These are phyloP conservation scores for Lentithecium fluviatile DNA, from an alignment of 495 filamentous ascomycete genomes.

Conservation along the genomic window DNA sequence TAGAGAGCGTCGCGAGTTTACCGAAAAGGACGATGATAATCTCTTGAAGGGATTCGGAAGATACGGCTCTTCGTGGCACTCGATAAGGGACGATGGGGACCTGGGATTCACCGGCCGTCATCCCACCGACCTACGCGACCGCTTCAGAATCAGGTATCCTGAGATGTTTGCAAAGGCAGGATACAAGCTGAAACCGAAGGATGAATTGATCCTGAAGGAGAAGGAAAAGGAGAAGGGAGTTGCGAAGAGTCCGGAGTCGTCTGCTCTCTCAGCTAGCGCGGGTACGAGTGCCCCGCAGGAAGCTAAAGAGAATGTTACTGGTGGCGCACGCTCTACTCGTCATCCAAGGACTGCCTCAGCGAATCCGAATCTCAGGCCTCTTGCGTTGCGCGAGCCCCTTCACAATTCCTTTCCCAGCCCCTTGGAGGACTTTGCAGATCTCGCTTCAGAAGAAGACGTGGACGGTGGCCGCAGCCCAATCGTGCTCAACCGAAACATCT, in stretches of 20 bases:
- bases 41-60: slow-evolving; percentile 71
- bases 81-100: slow-evolving; percentile 69
- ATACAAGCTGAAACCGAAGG: slow-evolving; percentile 32
- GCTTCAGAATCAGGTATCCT: slow-evolving; percentile 77
- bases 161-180: slow-evolving; percentile 62
- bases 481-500: slow-evolving; percentile 40
- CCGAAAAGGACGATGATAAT: slow-evolving; percentile 70
- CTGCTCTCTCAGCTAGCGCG: neutral
- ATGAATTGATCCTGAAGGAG: slow-evolving; percentile 6
- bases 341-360: too few relatives aligned
- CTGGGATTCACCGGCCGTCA: slow-evolving; percentile 65
- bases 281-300: neutral
- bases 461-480: slow-evolving; percentile 29
- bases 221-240: slow-evolving; percentile 15
- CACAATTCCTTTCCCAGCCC: slow-evolving; percentile 18
- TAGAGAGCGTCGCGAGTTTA: slow-evolving; percentile 60
- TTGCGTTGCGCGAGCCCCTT: slow-evolving; percentile 20
- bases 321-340: neutral
- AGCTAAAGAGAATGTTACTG: neutral
- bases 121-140: slow-evolving; percentile 78
- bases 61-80: slow-evolving; percentile 78
- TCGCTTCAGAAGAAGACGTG: slow-evolving; percentile 28
- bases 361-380: neutral
- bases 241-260: neutral
- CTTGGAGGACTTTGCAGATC: slow-evolving; percentile 33